Conservation (phyloP, 371 early-diverging fungal genomes). For the Actinomortierella ambigua region DNA sequence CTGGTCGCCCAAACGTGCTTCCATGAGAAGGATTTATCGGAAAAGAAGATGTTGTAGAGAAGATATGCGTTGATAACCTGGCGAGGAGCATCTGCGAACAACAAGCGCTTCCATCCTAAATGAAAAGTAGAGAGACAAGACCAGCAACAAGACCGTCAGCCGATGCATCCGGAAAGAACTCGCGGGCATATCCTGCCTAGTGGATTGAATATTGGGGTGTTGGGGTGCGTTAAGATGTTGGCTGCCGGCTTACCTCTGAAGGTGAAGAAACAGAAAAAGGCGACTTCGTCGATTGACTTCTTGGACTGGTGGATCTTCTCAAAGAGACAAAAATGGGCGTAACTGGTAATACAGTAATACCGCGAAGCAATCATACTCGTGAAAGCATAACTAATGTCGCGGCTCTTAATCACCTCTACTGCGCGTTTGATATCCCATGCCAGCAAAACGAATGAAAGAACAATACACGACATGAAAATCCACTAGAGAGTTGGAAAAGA, state of each 20-base stretch:
- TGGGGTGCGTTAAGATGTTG: too few relatives aligned
- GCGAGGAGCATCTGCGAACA: constrained; percentile 88
- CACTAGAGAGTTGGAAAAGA: constrained; percentile 36
- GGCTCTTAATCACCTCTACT: constrained; percentile 57
- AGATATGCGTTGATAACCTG: constrained; percentile 67
- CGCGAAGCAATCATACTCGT: constrained; percentile 79
- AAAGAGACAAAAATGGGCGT: constrained; percentile 84
- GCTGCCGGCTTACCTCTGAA: constrained; percentile 56
- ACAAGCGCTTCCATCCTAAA: constrained; percentile 80
- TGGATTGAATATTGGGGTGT: too few relatives aligned
- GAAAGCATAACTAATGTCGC: constrained; percentile 81
- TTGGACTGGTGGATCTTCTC: constrained; percentile 69
- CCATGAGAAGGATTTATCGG: too few relatives aligned
- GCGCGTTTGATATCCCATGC: constrained; percentile 79
- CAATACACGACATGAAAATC: constrained; percentile 74
- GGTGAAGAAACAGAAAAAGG: constrained; percentile 87
- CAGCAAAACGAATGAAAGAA: constrained; percentile 72
- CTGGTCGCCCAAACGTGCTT: too few relatives aligned
- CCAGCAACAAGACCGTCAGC: too few relatives aligned
- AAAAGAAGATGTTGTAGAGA: constrained; percentile 16
- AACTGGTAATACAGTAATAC: constrained; percentile 62
- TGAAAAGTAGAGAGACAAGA: background rate
- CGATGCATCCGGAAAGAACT: too few relatives aligned
- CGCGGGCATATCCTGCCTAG: too few relatives aligned
- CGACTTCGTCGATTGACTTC: constrained; percentile 68